Percentiles rank a stretch among this genome's conserved stretches.
Conservation (phyloP, 164 flowering plant species). For the Paratinospora sagittata region DNA sequence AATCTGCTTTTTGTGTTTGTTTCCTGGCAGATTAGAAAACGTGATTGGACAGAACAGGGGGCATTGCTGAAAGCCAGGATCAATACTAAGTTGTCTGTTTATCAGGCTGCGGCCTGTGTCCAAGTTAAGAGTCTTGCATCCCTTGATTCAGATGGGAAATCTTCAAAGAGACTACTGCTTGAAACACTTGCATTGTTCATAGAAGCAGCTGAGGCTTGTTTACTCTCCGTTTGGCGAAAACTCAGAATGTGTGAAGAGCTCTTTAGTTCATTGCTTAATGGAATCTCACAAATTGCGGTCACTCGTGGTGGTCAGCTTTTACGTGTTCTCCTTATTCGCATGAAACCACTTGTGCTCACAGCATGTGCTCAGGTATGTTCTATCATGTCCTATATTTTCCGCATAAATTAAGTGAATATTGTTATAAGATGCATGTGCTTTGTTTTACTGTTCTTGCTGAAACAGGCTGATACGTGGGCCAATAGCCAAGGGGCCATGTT, state of each 20-base stretch:
- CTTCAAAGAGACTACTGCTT: slow-evolving; percentile 61
- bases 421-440: background rate
- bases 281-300: slow-evolving; percentile 64
- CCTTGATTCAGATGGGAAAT: slow-evolving; percentile 65
- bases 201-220: slow-evolving; percentile 88
- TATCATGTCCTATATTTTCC: background rate
- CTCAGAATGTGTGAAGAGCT: slow-evolving; percentile 84
- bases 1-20: background rate
- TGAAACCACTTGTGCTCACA: slow-evolving; percentile 77
- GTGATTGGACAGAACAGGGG: slow-evolving; percentile 91
- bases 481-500: slow-evolving; percentile 79
- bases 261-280: slow-evolving; percentile 66
- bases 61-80: slow-evolving; percentile 61
- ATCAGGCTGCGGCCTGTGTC: slow-evolving; percentile 62
- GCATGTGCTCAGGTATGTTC: slow-evolving; percentile 70
- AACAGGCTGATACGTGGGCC: slow-evolving; percentile 81
- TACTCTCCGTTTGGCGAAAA: slow-evolving; percentile 83
- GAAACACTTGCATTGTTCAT: slow-evolving; percentile 68
- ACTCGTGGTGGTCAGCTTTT: slow-evolving; percentile 79
- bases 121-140: slow-evolving; percentile 57
- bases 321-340: slow-evolving; percentile 82
- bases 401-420: background rate
- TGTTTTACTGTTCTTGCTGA: slow-evolving; percentile 7
- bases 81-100: slow-evolving; percentile 60
- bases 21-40: slow-evolving; percentile 72